phyloP scores from a whole-genome alignment of 257 asterid genomes.

The Ehretia macrophylla region DNA sequence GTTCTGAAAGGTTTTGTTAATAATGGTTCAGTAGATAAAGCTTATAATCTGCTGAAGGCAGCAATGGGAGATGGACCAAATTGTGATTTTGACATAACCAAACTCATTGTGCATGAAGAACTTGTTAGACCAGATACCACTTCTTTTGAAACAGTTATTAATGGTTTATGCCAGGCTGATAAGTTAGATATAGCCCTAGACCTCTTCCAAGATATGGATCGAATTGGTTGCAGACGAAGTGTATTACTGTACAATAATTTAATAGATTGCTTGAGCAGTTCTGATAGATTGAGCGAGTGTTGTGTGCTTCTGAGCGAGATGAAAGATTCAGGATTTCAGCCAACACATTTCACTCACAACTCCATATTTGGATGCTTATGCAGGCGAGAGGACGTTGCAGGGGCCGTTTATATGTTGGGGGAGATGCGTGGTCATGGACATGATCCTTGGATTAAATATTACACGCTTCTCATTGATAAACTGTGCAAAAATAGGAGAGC shows the following conservation, averaged over 20 bases:
- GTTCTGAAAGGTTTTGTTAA: constrained; percentile 47
- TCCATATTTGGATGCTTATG: constrained; percentile 83
- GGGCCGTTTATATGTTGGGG: constrained; percentile 55
- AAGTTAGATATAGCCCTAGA: constrained; percentile 61
- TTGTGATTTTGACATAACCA: constrained; percentile 32
- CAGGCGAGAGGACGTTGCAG: constrained; percentile 45
- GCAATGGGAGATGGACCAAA: constrained; percentile 20
- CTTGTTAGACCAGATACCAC: constrained; percentile 32
- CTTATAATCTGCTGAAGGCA: constrained; percentile 50
- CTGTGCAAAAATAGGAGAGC: constrained; percentile 59
- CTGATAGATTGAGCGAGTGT: constrained; percentile 53
- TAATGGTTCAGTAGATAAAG: constrained; percentile 55
- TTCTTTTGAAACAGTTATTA: constrained; percentile 62
- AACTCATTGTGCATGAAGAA: constrained; percentile 13
- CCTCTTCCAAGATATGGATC: constrained; percentile 54
- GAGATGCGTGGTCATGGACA: constrained; percentile 72
- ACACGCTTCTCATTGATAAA: constrained; percentile 58
- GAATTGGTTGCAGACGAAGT: constrained; percentile 41
- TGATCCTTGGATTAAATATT: constrained; percentile 87
- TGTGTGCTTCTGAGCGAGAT: constrained; percentile 56
- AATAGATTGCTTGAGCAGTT: constrained; percentile 52
- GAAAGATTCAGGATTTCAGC: constrained; percentile 57
- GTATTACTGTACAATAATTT: constrained; percentile 66
- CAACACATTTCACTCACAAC: constrained; percentile 80
- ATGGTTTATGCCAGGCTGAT: constrained; percentile 54